Evolutionary conservation across 768 basidiomycete species (phyloP), one percentile per base, ranked within the genome.

Genomic region (Steccherinum ochraceum): DNA sequence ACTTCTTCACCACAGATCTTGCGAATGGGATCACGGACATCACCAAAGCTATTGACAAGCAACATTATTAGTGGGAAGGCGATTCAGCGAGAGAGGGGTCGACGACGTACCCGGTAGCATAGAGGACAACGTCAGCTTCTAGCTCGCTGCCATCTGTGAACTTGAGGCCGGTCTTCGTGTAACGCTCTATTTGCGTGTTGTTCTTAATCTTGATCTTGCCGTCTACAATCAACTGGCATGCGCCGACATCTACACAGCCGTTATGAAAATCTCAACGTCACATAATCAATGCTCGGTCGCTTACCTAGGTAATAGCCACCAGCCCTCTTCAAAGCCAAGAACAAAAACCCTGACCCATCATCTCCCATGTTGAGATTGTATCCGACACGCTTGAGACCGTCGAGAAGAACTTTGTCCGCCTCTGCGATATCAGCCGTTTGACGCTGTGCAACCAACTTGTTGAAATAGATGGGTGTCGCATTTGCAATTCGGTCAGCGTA

Each of bases 121-220:
- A 61, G 26, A 64, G 24, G 16, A 66, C 54, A 12, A 61, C 56
- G 53, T 66, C 64, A 1, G 62, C 63, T 3, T 52, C 16, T 0
- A 64, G 41, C 46, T 60, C 53, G 13, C 49, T 54, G 1, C 59
- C 64, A 39, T 67, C 59, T 11, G 46, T 54, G 45, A 62, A 51
- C 23, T 42, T 25, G 5, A 66, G 20, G 4, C 60, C 58, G 18
- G 42, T 52, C 20, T 63, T 39, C 1, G 61, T 68, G 54, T 71
- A 69, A 13, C 48, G 47, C 24, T 51, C 55, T 16, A 64, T 58
- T 43, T 48, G 44, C 26, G 52, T 58, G 50, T 81, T 80, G 64
- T 76, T 81, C 68, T 86, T 86, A 50, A 87, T 64, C 62, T 84
- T 84, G 70, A 87, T 82, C 60, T 81, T 78, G 4, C 83, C 82